Evolutionary conservation across 2,329 filamentous ascomycete species (phyloP).

Genomic region (Ceratocystis ficicola): DNA sequence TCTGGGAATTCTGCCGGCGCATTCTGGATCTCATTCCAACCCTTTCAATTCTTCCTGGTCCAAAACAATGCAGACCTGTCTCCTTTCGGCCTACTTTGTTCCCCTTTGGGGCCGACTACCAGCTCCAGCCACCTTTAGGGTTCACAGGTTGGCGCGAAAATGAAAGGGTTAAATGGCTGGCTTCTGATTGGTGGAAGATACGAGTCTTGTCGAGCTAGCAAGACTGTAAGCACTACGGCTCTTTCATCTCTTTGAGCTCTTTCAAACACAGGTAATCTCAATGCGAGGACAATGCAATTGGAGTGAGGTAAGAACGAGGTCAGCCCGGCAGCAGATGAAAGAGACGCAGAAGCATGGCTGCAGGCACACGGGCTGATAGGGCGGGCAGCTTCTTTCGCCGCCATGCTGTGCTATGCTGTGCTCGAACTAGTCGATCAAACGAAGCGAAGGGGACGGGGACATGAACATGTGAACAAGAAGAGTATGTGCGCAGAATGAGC

Average conservation of each 20-base stretch:
- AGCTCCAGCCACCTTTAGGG: neutral
- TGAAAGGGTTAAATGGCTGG: neutral
- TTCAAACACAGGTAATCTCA: too few relatives aligned
- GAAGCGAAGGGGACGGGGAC: neutral
- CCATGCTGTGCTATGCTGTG: neutral
- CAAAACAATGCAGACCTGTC: neutral
- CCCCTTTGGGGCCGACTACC: neutral
- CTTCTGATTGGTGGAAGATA: neutral
- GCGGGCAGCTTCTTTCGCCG: neutral
- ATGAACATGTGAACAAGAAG: neutral
- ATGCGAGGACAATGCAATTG: too few relatives aligned
- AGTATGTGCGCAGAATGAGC: neutral
- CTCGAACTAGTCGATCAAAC: constrained; percentile 4
- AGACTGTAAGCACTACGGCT: too few relatives aligned
- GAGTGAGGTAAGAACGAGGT: too few relatives aligned
- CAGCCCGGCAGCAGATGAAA: too few relatives aligned
- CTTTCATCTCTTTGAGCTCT: too few relatives aligned
- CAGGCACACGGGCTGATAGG: too few relatives aligned
- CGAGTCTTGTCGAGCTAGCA: neutral
- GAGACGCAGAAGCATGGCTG: too few relatives aligned
- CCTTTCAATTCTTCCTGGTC: neutral
- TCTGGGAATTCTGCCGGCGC: neutral
- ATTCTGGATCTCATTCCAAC: neutral
- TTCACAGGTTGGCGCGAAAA: neutral
- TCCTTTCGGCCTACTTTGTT: neutral